Evolutionary conservation across 2,329 filamentous ascomycete species (phyloP).

Genomic region (Aureobasidium pullulans): DNA sequence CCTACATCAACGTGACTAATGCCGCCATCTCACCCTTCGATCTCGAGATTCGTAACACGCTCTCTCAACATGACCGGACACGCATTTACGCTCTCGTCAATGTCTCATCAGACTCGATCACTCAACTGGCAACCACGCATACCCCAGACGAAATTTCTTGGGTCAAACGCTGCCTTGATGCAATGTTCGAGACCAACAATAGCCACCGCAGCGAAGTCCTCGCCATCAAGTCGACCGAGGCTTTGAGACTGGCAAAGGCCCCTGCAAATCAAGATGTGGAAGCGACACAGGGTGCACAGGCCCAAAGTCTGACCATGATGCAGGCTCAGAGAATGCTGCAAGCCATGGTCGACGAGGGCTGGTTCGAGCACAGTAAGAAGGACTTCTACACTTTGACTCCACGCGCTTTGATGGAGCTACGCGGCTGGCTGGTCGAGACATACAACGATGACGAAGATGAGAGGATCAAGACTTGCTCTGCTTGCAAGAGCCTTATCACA

Average conservation of each 20-base stretch:
- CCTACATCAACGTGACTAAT: constrained; percentile 64
- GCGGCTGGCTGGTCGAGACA: constrained; percentile 74
- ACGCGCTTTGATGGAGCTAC: constrained; percentile 75
- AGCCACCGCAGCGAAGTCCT: constrained; percentile 72
- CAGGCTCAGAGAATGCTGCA: constrained; percentile 69
- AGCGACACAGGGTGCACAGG: background rate
- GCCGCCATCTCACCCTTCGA: constrained; percentile 70
- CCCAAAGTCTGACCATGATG: constrained; percentile 57
- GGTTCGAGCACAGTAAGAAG: constrained; percentile 67
- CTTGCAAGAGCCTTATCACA: constrained; percentile 85
- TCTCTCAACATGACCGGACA: constrained; percentile 54
- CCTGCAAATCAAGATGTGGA: background rate
- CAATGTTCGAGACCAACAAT: constrained; percentile 88
- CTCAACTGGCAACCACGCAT: constrained; percentile 78
- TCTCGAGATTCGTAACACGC: constrained; percentile 71
- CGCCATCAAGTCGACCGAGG: constrained; percentile 73
- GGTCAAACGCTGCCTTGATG: constrained; percentile 78
- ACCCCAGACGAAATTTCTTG: constrained; percentile 80
- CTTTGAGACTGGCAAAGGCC: constrained; percentile 53
- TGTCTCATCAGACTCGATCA: constrained; percentile 73
- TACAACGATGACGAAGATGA: constrained; percentile 69
- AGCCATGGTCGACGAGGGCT: constrained; percentile 68
- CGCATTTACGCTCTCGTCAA: constrained; percentile 83
- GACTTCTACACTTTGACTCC: constrained; percentile 72
- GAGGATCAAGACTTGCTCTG: constrained; percentile 78